Conservation (phyloP, 2,329 filamentous ascomycete genomes). For the Macrophomina pseudophaseolina region DNA sequence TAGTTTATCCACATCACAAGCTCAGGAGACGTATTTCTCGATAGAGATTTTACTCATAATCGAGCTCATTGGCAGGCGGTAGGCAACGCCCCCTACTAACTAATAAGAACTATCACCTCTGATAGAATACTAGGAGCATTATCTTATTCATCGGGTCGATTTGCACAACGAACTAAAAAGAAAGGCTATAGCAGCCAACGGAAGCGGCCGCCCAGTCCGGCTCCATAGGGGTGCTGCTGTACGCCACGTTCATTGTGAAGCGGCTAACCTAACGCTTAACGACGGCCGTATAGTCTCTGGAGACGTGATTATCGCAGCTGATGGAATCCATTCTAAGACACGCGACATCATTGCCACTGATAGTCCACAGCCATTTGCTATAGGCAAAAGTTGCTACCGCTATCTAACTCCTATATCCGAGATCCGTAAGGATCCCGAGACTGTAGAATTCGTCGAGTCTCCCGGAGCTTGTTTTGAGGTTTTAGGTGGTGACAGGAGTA, state of each 20-base stretch:
- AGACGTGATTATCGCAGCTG: slow-evolving; percentile 61
- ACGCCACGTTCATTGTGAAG: slow-evolving; percentile 48
- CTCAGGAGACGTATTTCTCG: background rate
- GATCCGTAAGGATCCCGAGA: slow-evolving; percentile 47
- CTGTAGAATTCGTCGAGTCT: slow-evolving; percentile 43
- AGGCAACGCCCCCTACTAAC: background rate
- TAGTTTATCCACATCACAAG: background rate
- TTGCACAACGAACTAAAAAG: slow-evolving; percentile 60
- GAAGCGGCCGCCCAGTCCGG: slow-evolving; percentile 42
- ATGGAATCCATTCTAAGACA: slow-evolving; percentile 53
- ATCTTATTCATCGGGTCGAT: slow-evolving; percentile 57
- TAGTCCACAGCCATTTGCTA: slow-evolving; percentile 48
- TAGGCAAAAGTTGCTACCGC: slow-evolving; percentile 63
- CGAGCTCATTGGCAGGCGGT: slow-evolving; percentile 4
- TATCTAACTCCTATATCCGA: slow-evolving; percentile 58
- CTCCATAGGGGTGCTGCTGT: slow-evolving; percentile 52
- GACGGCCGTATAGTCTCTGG: slow-evolving; percentile 51
- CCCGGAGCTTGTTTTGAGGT: slow-evolving; percentile 51
- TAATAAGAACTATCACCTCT: background rate
- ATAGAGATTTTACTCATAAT: background rate
- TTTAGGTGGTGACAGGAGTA: slow-evolving; percentile 48
- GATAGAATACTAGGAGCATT: background rate
- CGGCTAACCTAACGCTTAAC: slow-evolving; percentile 51
- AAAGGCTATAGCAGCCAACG: slow-evolving; percentile 31
- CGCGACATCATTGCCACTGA: slow-evolving; percentile 37